A percentile compares a stretch with the other conserved stretches of the same genome.
phyloP scores from a whole-genome alignment of 164 flowering plant species.

The Chimonanthus salicifolius region DNA sequence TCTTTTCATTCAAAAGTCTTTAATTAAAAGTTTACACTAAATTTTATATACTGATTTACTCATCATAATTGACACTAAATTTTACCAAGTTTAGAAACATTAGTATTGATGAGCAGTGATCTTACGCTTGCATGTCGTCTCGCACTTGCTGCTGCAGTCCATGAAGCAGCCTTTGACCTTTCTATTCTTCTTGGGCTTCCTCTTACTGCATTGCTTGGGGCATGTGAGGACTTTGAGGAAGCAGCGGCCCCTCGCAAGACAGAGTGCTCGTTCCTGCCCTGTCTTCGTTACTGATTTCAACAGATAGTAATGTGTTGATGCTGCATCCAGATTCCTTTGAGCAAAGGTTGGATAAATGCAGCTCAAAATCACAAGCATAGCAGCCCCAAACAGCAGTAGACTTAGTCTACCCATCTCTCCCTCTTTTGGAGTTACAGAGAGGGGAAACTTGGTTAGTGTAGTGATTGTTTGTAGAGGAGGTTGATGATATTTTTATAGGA shows the following conservation, averaged over 20 bases:
- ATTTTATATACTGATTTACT: no score
- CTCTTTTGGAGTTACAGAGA: not conserved
- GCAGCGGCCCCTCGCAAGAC: slow-evolving; percentile 33
- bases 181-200: slow-evolving; percentile 50
- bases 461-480: not conserved
- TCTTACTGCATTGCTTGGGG: slow-evolving; percentile 40
- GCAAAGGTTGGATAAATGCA: not conserved
- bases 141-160: slow-evolving; percentile 56
- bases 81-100: not conserved
- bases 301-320: slow-evolving; percentile 23
- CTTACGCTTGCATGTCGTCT: slow-evolving; percentile 62
- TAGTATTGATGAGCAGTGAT: not conserved
- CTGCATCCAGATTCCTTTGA: slow-evolving; percentile 11
- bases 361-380: slow-evolving; percentile 2
- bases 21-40: no score
- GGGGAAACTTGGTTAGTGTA: not conserved
- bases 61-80: no score
- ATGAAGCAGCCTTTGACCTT: slow-evolving; percentile 54
- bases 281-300: slow-evolving; percentile 16
- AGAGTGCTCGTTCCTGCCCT: slow-evolving; percentile 34
- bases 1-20: no score
- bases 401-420: not conserved
- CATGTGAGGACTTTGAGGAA: slow-evolving; percentile 30
- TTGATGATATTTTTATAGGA: not conserved
- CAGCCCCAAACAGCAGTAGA: not conserved